Evolutionary conservation across 148 eudicot genomes (phyloP).

Genomic region (Chenopodium formosanum): DNA sequence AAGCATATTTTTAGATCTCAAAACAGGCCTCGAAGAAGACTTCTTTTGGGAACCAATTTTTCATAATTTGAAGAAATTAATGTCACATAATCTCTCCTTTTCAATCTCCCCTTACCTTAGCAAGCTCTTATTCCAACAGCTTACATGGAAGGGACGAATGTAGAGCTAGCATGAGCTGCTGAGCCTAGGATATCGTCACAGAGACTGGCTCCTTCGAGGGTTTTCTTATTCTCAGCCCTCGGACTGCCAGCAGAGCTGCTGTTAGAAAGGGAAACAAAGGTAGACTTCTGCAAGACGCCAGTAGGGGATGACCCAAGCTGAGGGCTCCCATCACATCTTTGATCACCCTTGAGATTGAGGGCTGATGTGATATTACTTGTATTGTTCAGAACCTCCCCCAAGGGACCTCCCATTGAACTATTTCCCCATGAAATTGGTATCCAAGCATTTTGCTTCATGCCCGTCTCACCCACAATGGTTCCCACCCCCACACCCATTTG

Average conservation of each 20-base stretch:
- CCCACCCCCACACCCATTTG: slow-evolving; percentile 42
- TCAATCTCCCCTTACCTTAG: not conserved
- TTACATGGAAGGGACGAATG: slow-evolving; percentile 42
- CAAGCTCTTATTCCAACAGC: not conserved
- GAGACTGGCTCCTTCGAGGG: slow-evolving; percentile 31
- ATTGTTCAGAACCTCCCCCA: slow-evolving; percentile 73
- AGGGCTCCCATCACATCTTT: slow-evolving; percentile 47
- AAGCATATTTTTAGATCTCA: slow-evolving; percentile 13
- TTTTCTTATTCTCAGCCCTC: slow-evolving; percentile 35
- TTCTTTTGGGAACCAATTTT: not conserved
- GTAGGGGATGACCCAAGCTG: slow-evolving; percentile 69
- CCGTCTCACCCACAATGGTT: slow-evolving; percentile 26
- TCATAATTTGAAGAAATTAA: not conserved
- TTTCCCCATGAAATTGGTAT: slow-evolving; percentile 56
- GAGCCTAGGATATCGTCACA: slow-evolving; percentile 48
- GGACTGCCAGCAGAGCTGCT: slow-evolving; percentile 80
- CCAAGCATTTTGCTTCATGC: slow-evolving; percentile 43
- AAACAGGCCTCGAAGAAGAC: slow-evolving; percentile 17
- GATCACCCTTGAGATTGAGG: slow-evolving; percentile 28
- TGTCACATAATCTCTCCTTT: not conserved
- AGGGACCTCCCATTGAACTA: slow-evolving; percentile 71
- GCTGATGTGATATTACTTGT: slow-evolving; percentile 25
- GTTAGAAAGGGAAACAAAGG: slow-evolving; percentile 66
- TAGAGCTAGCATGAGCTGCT: slow-evolving; percentile 36
- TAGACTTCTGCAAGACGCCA: slow-evolving; percentile 65